Evolutionary conservation across 2,329 filamentous ascomycete species (phyloP).

Genomic region (Ambrosiella beaveri): DNA sequence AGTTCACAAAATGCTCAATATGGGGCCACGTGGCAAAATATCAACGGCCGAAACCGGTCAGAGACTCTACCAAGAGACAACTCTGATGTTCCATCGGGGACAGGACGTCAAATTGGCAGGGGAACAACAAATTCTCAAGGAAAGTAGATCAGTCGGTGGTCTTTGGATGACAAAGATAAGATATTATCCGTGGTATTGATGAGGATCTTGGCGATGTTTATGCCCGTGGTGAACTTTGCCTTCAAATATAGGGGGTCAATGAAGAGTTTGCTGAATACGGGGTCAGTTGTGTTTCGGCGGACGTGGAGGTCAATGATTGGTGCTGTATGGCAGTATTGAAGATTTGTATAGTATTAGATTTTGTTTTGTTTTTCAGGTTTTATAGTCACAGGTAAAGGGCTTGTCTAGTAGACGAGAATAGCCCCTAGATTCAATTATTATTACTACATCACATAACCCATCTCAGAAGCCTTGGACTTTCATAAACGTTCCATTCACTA

Average conservation of each 20-base stretch:
- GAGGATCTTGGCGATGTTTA: not conserved
- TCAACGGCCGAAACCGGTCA: constrained; percentile 5
- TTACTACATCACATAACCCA: not conserved
- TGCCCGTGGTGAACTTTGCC: not conserved
- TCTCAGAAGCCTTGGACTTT: not conserved
- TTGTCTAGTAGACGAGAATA: no score
- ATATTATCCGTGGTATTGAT: not conserved
- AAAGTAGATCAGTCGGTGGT: not conserved
- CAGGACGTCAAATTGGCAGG: not conserved
- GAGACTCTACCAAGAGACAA: not conserved
- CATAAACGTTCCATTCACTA: constrained; percentile 13
- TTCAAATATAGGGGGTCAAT: not conserved
- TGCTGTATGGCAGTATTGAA: not conserved
- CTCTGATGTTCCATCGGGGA: not conserved
- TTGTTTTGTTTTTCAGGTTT: not conserved
- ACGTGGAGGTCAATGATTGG: not conserved
- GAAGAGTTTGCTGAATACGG: not conserved
- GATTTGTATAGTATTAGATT: not conserved
- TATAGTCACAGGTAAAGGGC: no score
- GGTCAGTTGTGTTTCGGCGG: not conserved
- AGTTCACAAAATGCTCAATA: constrained; percentile 31
- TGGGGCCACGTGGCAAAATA: constrained; percentile 7
- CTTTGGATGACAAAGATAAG: not conserved
- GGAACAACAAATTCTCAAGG: not conserved
- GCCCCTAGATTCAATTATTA: not conserved